Conservation (phyloP, 2,329 filamentous ascomycete species). For the Aspergillus pseudonomiae region DNA sequence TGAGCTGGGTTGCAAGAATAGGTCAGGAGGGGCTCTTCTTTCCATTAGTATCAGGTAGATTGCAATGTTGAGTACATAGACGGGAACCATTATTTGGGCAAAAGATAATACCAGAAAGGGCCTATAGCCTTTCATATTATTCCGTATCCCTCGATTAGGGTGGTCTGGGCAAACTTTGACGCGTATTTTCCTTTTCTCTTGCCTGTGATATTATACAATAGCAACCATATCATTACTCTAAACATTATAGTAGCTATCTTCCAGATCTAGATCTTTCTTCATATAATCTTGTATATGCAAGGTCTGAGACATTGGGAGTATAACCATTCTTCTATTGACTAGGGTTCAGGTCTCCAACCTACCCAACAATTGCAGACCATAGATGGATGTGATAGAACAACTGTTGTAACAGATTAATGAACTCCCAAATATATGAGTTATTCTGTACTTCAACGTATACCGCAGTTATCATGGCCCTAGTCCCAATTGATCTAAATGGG, state of each 20-base stretch:
- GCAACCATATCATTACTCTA: neutral
- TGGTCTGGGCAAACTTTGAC: neutral
- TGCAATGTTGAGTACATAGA: too few species aligned
- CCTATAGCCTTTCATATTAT: too few species aligned
- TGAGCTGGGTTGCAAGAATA: too few species aligned
- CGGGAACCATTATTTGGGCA: too few species aligned
- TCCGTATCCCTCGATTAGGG: too few species aligned
- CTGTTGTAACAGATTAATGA: neutral
- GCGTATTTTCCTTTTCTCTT: neutral
- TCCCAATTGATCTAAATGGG: neutral
- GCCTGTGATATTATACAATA: neutral
- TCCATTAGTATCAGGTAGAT: too few species aligned
- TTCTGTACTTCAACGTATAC: neutral
- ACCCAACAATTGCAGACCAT: neutral
- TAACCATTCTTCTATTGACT: too few species aligned
- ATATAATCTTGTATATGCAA: neutral
- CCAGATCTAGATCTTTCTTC: neutral
- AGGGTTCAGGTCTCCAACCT: too few species aligned
- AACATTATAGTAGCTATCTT: neutral
- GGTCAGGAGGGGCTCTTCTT: too few species aligned
- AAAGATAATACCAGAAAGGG: too few species aligned
- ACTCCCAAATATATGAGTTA: neutral
- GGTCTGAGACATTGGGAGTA: neutral
- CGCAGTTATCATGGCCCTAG: neutral
- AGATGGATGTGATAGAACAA: neutral